Evolutionary conservation across 2,329 filamentous ascomycete species (phyloP).

Genomic region (Diaporthe helianthi): DNA sequence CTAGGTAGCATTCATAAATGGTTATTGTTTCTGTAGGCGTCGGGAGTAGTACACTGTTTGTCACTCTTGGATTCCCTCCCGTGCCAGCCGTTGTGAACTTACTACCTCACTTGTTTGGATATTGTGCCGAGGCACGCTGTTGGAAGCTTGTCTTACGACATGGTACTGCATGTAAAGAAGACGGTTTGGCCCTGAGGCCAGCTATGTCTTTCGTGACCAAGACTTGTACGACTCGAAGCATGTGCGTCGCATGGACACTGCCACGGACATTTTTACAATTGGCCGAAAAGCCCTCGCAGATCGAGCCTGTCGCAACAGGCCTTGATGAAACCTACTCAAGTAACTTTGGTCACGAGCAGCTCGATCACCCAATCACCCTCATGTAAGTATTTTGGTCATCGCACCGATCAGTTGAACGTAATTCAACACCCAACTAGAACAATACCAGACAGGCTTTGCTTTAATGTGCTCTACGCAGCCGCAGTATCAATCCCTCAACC

Average conservation of each 20-base stretch:
- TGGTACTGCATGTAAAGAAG: neutral
- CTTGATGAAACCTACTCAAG: too few species aligned
- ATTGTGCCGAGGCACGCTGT: neutral
- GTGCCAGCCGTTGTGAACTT: neutral
- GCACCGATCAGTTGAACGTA: neutral
- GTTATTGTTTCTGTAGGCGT: slow-evolving; percentile 28
- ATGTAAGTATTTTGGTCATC: neutral
- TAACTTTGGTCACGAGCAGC: neutral
- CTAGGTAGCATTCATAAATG: slow-evolving; percentile 35
- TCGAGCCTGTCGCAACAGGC: too few species aligned
- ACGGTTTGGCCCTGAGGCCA: neutral
- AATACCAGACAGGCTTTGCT: neutral
- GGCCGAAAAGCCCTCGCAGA: neutral
- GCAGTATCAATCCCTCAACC: neutral
- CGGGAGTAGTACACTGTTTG: neutral
- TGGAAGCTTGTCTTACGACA: neutral
- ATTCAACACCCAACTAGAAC: neutral
- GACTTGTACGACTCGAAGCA: neutral
- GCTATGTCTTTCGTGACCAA: neutral
- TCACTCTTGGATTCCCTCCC: neutral
- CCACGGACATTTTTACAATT: neutral
- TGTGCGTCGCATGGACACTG: neutral
- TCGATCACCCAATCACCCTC: neutral
- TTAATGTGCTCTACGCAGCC: neutral
- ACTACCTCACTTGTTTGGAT: neutral